Base-by-base conservation (phyloP, 148 eudicot species). In the Amaranthus cruentus region DNA sequence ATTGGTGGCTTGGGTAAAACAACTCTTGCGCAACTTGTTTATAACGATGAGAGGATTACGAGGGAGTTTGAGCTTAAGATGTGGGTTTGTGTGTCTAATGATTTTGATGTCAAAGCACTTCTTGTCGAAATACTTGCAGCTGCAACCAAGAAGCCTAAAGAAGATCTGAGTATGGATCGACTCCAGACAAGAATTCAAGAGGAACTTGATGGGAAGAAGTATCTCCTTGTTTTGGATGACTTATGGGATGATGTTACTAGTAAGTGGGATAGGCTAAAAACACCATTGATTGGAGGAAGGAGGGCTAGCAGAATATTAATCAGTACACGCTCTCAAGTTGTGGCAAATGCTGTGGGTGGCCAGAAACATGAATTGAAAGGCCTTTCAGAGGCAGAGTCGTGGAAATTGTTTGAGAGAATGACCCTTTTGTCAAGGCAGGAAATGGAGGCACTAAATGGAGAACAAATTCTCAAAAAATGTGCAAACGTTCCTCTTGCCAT, bases 1-100 rank as follows among this genome's bases (percentile, higher is more conserved):
- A 70, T 74, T 2, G 81, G 87, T 2, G 82, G 84, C 7, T 18
- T 79, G 18, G 84, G 87, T 8, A 84, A 84, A 71, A 84, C 83
- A 3, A 63, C 84, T 12, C 66, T 84, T 11, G 79, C 70, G 55
- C 54, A 71, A 47, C 66, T 81, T 46, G 83, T 78, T 0, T 81
- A 70, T 53, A 79, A 79, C 8, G 73, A 76, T 43, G 10, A 60
- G 3, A 18, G 5, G 71, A 71, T 76, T n/a, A 48, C 3, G 5
- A 18, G 47, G 9, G 53, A 69, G 6, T 84, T 84, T 61, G 38
- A 75, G 12, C 7, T 65, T 9, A 81, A 59, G 69, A 7, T 81
- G 57, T 84, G 87, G 87, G 76, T 76, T 9, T 84, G 76, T 70
- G 51, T 78, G 9, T 69, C 76, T 4, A 61, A 79, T 43, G 76